A percentile compares a stretch with the other conserved stretches of the same genome.
phyloP scores from a whole-genome alignment of 2,329 filamentous ascomycete species.

The Clarireedia monteithiana region DNA sequence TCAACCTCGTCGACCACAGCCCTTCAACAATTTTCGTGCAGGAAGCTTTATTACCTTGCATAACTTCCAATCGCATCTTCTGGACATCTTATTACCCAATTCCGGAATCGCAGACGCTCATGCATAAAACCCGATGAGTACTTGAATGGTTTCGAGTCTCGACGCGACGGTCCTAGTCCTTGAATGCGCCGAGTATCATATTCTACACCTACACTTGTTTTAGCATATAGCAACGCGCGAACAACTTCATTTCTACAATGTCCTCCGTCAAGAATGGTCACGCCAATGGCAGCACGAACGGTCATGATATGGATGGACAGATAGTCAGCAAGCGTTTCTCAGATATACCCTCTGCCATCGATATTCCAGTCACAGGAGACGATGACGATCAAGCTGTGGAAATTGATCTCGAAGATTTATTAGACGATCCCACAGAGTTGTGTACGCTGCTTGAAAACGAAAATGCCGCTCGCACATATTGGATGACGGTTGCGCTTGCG shows the following conservation, averaged over 20 bases:
- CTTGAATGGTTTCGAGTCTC: slow-evolving; percentile 1
- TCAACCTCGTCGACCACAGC: neutral
- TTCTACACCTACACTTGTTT: neutral
- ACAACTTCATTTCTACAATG: slow-evolving; percentile 14
- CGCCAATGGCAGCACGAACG: slow-evolving; percentile 23
- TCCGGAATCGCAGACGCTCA: neutral
- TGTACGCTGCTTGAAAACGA: slow-evolving; percentile 95
- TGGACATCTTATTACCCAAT: neutral
- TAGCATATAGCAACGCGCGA: neutral
- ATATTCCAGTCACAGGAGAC: slow-evolving; percentile 57
- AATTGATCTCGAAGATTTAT: slow-evolving; percentile 82
- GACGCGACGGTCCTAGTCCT: slow-evolving; percentile 7
- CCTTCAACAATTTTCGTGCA: neutral
- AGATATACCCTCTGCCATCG: slow-evolving; percentile 57
- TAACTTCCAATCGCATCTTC: neutral
- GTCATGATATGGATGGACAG: slow-evolving; percentile 16
- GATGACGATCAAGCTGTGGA: slow-evolving; percentile 71
- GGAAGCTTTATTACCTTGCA: neutral
- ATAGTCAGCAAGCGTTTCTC: slow-evolving; percentile 44
- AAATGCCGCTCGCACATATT: slow-evolving; percentile 81
- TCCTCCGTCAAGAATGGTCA: slow-evolving; percentile 21
- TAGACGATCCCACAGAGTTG: slow-evolving; percentile 90
- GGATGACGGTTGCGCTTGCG: slow-evolving; percentile 95
- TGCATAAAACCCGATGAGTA: neutral
- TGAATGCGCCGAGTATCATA: slow-evolving; percentile 1